Base-by-base conservation (phyloP, 2,329 filamentous ascomycete genomes). In the Pezicula carpinea region DNA sequence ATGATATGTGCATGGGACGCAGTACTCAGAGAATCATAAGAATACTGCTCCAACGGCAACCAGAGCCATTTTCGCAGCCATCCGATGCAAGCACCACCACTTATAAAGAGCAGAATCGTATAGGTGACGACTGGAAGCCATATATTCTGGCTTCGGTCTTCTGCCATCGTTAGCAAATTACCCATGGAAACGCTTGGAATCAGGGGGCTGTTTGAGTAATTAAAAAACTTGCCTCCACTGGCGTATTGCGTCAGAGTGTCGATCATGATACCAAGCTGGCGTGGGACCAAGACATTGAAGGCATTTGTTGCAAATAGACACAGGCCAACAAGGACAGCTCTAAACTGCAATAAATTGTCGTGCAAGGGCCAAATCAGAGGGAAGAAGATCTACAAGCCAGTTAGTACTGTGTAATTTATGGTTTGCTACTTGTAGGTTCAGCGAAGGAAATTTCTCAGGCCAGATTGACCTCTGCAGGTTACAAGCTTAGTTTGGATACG, bases 361-460 rank as follows among this genome's bases (percentile, higher is more conserved):
- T 82, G 76, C 43, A 80, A 76, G 1, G 90, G 89, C 80, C 87
- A 91, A 17, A 95, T 72, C 59, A 89, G 87, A 0, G 87, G 88
- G 22, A 91, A 71, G 62, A 95, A 85, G 31, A 92, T 69, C 79
- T 84, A 18, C 29, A 11, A 29, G 15, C 31, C 15, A 33, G 46
- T 43, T 49, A 48, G 47, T 33, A 36, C 39, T 15, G 31, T 22
- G 19, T 31, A n/a, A 29, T 11, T 32, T 19, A 1, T 32, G 15
- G 17, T 19, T 46, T 18, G 10, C 39, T 43, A 19, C 11, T 26
- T 38, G 50, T 18, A n/a, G n/a, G n/a, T n/a, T n/a, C n/a, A n/a
- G n/a, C n/a, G n/a, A n/a, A n/a, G n/a, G n/a, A n/a, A n/a, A n/a
- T n/a, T n/a, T n/a, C n/a, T n/a, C n/a, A n/a, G n/a, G n/a, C n/a